A percentile compares a stretch with the other conserved stretches of the same genome.
phyloP scores from a whole-genome alignment of 2,329 filamentous ascomycete species.

The Aspergillus luchuensis region DNA sequence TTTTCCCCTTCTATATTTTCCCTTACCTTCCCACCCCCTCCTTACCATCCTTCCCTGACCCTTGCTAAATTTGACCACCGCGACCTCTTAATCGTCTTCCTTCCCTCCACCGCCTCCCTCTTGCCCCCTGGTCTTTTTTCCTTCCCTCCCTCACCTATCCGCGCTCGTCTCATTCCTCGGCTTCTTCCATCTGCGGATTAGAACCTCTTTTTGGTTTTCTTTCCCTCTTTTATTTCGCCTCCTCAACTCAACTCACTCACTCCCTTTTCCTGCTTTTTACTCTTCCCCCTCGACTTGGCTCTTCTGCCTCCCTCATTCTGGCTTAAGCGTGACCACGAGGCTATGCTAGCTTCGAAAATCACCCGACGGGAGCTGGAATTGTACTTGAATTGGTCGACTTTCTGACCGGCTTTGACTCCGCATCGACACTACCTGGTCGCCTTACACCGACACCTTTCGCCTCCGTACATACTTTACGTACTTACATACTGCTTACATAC shows the following conservation, averaged over 20 bases:
- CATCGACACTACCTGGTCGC: conserved; percentile 29
- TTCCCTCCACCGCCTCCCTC: conserved; percentile 19
- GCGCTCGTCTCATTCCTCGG: conserved; percentile 16
- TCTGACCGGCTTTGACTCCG: conserved; percentile 27
- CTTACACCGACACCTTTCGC: conserved; percentile 18
- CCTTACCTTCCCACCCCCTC: conserved; percentile 18
- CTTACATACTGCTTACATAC: conserved; percentile 20
- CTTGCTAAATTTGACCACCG: conserved; percentile 23
- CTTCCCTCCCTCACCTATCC: conserved; percentile 14
- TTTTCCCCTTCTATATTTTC: conserved; percentile 15
- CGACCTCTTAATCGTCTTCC: conserved; percentile 19
- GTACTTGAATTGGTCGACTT: conserved; percentile 29
- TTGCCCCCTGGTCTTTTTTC: conserved; percentile 18
- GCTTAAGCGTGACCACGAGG: conserved; percentile 31
- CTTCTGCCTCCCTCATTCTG: conserved; percentile 14
- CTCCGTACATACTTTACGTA: conserved; percentile 12
- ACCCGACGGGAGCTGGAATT: conserved; percentile 32
- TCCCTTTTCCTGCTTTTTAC: neutral
- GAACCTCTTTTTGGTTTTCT: conserved; percentile 19
- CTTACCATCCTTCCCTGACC: conserved; percentile 25
- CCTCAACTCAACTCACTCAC: conserved; percentile 1
- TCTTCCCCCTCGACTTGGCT: conserved; percentile 11
- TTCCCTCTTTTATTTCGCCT: conserved; percentile 11
- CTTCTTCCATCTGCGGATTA: conserved; percentile 21
- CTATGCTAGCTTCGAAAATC: conserved; percentile 38